A percentile compares a stretch with the other conserved stretches of the same genome.
Evolutionary conservation across 2,329 filamentous ascomycete species (phyloP).

Genomic region (Neofusicoccum umdonicola): DNA sequence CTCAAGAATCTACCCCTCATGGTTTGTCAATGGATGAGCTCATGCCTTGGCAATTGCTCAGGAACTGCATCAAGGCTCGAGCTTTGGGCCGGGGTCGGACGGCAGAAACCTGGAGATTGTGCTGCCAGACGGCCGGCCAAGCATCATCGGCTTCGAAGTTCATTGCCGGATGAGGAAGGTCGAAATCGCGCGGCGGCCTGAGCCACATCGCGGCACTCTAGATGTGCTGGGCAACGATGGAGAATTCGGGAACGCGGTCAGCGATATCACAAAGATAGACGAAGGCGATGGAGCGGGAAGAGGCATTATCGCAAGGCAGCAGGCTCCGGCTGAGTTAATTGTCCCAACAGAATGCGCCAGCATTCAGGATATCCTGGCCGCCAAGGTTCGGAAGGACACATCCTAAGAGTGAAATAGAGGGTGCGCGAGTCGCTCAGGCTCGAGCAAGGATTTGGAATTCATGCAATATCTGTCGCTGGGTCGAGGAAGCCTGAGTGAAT

Average conservation of each 20-base stretch:
- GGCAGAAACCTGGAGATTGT: background rate
- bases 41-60: slow-evolving; percentile 1
- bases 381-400: background rate
- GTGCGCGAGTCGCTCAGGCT: background rate
- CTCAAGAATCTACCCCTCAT: slow-evolving; percentile 2
- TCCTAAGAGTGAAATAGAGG: background rate
- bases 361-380: background rate
- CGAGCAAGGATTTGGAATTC: background rate
- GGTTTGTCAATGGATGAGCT: slow-evolving; percentile 7
- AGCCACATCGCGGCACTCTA: background rate
- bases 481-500: no score
- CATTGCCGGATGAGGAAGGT: slow-evolving; percentile 31
- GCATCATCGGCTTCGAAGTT: slow-evolving; percentile 18
- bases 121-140: background rate
- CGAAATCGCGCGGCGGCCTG: slow-evolving; percentile 3
- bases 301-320: background rate
- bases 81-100: background rate
- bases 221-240: background rate
- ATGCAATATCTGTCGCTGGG: background rate
- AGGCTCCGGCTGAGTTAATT: background rate
- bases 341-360: background rate
- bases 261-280: background rate
- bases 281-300: background rate
- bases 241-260: background rate
- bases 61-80: slow-evolving; percentile 2